phyloP scores from a whole-genome alignment of 2,329 filamentous ascomycete genomes.

The Tolypocladium sp. region DNA sequence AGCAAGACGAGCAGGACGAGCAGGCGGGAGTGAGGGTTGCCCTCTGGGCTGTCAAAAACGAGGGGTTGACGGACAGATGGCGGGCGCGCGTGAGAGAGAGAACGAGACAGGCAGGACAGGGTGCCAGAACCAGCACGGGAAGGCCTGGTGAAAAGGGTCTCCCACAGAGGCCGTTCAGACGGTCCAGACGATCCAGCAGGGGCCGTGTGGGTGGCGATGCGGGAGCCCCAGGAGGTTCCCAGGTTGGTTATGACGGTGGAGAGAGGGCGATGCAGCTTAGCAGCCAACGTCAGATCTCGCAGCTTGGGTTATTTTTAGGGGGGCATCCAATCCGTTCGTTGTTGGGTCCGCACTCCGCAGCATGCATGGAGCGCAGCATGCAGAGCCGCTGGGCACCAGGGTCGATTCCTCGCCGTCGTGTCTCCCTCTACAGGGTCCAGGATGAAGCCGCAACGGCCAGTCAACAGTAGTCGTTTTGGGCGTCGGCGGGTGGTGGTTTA shows the following conservation, averaged over 20 bases:
- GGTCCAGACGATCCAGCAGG: neutral
- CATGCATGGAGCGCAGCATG: no score
- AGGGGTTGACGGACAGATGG: neutral
- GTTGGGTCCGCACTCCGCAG: no score
- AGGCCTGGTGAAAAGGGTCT: neutral
- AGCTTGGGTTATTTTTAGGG: neutral
- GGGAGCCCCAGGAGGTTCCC: neutral
- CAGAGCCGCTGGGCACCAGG: no score
- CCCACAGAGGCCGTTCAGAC: neutral
- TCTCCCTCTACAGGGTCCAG: no score
- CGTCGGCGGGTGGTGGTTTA: no score
- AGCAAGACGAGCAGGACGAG: no score
- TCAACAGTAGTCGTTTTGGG: no score
- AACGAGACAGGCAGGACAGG: neutral
- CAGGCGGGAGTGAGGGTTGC: no score
- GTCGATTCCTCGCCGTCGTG: no score
- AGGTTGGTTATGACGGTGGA: neutral
- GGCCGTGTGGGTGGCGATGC: neutral
- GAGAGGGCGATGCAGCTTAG: neutral
- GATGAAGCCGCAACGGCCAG: no score
- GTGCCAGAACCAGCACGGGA: neutral
- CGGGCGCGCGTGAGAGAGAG: neutral
- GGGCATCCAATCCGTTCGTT: neutral
- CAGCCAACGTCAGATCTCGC: neutral
- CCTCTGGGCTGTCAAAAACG: neutral